Base-by-base conservation (phyloP, 2,329 filamentous ascomycete genomes). In the Xylariomycetidae sp. region DNA sequence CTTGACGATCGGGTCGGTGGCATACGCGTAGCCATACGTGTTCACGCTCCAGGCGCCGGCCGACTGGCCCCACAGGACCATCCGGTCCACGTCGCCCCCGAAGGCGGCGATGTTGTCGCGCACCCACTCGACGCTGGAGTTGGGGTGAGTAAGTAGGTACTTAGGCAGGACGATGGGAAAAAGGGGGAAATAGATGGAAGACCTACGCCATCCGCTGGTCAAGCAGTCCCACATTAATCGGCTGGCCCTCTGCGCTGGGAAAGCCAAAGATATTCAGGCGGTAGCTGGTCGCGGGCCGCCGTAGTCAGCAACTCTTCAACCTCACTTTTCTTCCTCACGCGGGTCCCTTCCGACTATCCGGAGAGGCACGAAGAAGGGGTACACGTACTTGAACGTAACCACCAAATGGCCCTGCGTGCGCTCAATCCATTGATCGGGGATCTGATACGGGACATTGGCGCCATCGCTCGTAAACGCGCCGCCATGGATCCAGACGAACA, bases 61-160 rank as follows among this genome's bases (percentile, higher is more conserved):
- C 19, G 65, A 68, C 48, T 70, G 62, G 10, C 70, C 70, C 47
- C 64, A 66, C 13, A 70, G 54, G 0, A 60, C 60, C 40, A 72
- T 68, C n/a, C 53, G 52, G 2, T 49, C 30, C 2, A 62, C 53
- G 38, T 72, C 65, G 12, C 73, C 72, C 13, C 70, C 70, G 40
- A 76, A 76, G 1, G 53, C 50, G 7, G 47, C 60, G 16, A 74
- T 67, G 45, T 75, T 72, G 26, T 64, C 56, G 3, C 57, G 57
- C 0, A 70, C 51, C 72, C 72, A 76, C 49, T 74, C 64, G 0
- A 75, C 47, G 0, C 30, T 31, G 28, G n/a, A 18, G 5, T 9
- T n/a, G 14, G 20, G 4, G 4, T 35, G 13, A 35, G 13, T 35
- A 23, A 13, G 25, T 23, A 23, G 12, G 20, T 10, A 13, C 6